Evolutionary conservation across 768 basidiomycete genomes (phyloP).

Genomic region (Lentinula guzmanii): DNA sequence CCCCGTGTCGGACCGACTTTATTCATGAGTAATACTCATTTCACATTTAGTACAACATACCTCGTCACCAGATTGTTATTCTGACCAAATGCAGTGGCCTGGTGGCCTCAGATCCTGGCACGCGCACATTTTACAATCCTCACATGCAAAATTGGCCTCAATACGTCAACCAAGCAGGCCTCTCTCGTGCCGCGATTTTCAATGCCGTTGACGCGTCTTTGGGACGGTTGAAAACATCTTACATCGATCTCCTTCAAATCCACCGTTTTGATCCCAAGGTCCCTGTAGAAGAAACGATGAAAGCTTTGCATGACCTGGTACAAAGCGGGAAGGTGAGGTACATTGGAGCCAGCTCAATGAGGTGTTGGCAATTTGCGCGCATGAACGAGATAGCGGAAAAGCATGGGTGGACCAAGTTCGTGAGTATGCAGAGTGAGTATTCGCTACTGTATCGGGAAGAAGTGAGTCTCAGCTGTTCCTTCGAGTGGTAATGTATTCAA

Average conservation of each 20-base stretch:
- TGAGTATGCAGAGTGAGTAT: slow-evolving; percentile 45
- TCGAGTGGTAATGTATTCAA: slow-evolving; percentile 7
- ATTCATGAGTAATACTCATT: background rate
- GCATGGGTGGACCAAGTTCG: slow-evolving; percentile 39
- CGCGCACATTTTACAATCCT: background rate
- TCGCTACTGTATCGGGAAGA: slow-evolving; percentile 44
- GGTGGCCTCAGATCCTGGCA: background rate
- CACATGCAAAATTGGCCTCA: slow-evolving; percentile 8
- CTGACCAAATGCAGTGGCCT: slow-evolving; percentile 17
- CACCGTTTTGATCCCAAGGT: slow-evolving; percentile 26
- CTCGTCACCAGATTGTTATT: slow-evolving; percentile 11
- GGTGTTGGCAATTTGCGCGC: slow-evolving; percentile 32
- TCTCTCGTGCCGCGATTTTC: slow-evolving; percentile 20
- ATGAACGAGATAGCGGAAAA: slow-evolving; percentile 31
- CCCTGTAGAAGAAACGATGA: slow-evolving; percentile 31
- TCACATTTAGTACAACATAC: slow-evolving; percentile 21
- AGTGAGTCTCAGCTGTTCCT: background rate
- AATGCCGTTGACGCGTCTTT: slow-evolving; percentile 10
- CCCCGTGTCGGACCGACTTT: too few relatives aligned
- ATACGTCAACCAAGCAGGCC: slow-evolving; percentile 17
- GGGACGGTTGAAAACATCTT: slow-evolving; percentile 14
- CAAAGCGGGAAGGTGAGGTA: slow-evolving; percentile 30
- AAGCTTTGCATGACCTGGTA: slow-evolving; percentile 34
- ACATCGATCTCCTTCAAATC: slow-evolving; percentile 28
- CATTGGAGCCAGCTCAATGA: slow-evolving; percentile 25